These are phyloP conservation scores for Golubevia pallescens DNA, from an alignment of 1,284 basidiomycete genomes.

Conservation along the genomic window DNA sequence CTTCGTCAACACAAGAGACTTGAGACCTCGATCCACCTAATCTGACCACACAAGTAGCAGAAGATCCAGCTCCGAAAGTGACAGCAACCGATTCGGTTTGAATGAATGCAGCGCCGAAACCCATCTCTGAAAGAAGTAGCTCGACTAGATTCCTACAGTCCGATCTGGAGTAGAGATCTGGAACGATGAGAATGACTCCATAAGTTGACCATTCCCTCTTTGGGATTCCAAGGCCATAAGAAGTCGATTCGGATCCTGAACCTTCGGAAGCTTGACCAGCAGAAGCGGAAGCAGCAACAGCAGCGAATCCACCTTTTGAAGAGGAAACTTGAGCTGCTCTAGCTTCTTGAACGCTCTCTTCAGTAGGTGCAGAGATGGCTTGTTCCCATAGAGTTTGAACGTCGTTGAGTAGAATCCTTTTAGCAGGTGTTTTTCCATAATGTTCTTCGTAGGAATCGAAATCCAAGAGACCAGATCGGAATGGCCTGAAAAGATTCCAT, in stretches of 20 bases:
- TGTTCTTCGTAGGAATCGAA: conserved; percentile 40
- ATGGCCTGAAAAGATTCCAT: conserved; percentile 57
- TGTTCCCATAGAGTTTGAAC: conserved; percentile 42
- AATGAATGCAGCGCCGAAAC: conserved; percentile 64
- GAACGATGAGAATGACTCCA: conserved; percentile 86
- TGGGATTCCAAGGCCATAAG: conserved; percentile 50
- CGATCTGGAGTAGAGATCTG: conserved; percentile 84
- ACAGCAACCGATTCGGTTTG: conserved; percentile 76
- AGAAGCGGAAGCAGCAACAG: conserved; percentile 12
- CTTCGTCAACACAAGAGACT: conserved; percentile 94
- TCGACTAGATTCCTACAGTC: conserved; percentile 83
- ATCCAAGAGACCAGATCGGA: conserved; percentile 45
- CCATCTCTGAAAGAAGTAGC: conserved; percentile 79
- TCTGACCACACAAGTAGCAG: conserved; percentile 92
- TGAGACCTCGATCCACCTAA: conserved; percentile 84
- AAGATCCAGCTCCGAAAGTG: conserved; percentile 92
- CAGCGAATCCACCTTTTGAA: background rate
- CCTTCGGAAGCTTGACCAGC: conserved; percentile 25
- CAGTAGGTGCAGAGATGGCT: conserved; percentile 46
- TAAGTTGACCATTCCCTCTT: conserved; percentile 65
- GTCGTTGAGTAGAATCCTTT: conserved; percentile 47
- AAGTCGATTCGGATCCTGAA: conserved; percentile 16
- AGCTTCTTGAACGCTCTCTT: conserved; percentile 14
- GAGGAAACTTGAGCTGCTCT: too few species aligned
- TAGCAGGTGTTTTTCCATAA: conserved; percentile 43